A percentile compares a stretch with the other conserved stretches of the same genome.
phyloP scores from a whole-genome alignment of 495 filamentous ascomycete species.

The Peziza echinospora region DNA sequence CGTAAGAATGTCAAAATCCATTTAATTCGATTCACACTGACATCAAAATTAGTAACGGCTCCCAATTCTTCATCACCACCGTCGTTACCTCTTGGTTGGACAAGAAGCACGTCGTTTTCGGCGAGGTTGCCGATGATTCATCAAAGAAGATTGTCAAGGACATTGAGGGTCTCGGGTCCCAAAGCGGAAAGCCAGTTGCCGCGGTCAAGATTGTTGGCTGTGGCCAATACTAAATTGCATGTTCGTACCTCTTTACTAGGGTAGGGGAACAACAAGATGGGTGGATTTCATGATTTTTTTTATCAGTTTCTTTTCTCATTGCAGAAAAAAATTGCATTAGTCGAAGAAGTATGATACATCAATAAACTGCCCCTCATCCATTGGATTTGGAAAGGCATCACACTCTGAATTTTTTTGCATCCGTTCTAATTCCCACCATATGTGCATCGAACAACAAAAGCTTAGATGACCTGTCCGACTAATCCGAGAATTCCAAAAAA shows the following conservation, averaged over 20 bases:
- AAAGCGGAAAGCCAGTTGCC: conserved; percentile 55
- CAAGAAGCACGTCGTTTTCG: conserved; percentile 65
- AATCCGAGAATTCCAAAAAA: conserved; percentile 74
- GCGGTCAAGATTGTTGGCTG: conserved; percentile 74
- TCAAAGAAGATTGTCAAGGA: conserved; percentile 45
- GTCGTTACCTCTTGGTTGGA: conserved; percentile 52
- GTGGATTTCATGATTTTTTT: too few relatives aligned
- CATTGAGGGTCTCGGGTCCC: conserved; percentile 62
- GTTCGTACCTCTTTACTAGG: too few relatives aligned
- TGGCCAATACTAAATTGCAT: conserved; percentile 58
- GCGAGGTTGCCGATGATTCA: conserved; percentile 43
- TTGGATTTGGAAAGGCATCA: too few relatives aligned
- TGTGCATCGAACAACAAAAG: too few relatives aligned
- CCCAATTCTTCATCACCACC: conserved; percentile 22
- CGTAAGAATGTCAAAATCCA: conserved; percentile 10
- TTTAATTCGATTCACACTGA: background rate
- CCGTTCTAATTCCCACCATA: too few relatives aligned
- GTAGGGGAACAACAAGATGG: too few relatives aligned
- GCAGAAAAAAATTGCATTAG: too few relatives aligned
- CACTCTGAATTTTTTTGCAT: too few relatives aligned
- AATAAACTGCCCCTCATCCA: too few relatives aligned
- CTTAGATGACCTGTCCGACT: conserved; percentile 38
- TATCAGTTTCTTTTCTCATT: too few relatives aligned
- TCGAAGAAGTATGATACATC: too few relatives aligned
- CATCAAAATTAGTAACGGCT: conserved; percentile 29